These are phyloP conservation scores for Lentinula edodes DNA, from an alignment of 768 basidiomycete genomes.

Conservation along the genomic window DNA sequence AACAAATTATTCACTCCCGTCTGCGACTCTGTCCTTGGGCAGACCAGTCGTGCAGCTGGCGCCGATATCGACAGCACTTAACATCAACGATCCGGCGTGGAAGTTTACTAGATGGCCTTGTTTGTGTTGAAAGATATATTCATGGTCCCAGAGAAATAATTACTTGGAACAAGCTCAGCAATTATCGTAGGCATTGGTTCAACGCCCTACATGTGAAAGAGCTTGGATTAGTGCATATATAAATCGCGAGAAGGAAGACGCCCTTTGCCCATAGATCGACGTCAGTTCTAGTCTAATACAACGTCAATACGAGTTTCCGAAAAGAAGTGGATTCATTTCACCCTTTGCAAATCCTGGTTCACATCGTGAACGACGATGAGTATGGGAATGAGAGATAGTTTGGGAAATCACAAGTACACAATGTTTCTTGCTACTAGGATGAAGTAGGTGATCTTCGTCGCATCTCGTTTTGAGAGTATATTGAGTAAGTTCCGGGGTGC, in stretches of 20 bases:
- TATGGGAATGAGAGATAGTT: slow-evolving; percentile 43
- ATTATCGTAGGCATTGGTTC: slow-evolving; percentile 43
- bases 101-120: slow-evolving; percentile 85
- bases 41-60: slow-evolving; percentile 37
- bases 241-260: slow-evolving; percentile 10
- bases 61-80: slow-evolving; percentile 58
- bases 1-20: slow-evolving; percentile 55
- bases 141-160: slow-evolving; percentile 20
- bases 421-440: slow-evolving; percentile 55
- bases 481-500: not conserved
- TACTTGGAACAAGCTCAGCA: slow-evolving; percentile 52
- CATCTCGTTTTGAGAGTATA: slow-evolving; percentile 48
- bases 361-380: slow-evolving; percentile 11
- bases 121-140: slow-evolving; percentile 45
- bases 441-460: slow-evolving; percentile 59
- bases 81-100: slow-evolving; percentile 69
- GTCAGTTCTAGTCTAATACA: slow-evolving; percentile 47
- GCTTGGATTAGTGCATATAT: not conserved
- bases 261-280: slow-evolving; percentile 52
- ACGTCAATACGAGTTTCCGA: not conserved
- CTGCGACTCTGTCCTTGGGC: slow-evolving; percentile 48
- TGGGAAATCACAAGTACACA: slow-evolving; percentile 62
- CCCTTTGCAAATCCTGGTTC: slow-evolving; percentile 67
- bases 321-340: slow-evolving; percentile 17
- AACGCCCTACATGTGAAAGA: slow-evolving; percentile 49